phyloP scores from a whole-genome alignment of 768 basidiomycete species.

The Panellus pusillus region DNA sequence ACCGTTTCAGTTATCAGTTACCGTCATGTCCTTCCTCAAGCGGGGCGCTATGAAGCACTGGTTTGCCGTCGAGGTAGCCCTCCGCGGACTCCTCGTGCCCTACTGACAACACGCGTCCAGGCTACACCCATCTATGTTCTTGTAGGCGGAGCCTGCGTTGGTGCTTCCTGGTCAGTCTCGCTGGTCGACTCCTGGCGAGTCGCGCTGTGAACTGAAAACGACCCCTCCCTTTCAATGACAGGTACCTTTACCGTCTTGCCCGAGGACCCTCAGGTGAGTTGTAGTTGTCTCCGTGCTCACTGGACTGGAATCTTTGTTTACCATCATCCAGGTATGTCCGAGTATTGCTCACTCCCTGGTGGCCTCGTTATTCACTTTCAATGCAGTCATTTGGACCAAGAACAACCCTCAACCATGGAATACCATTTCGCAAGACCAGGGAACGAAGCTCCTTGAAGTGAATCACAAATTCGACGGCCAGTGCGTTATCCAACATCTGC shows the following conservation, averaged over 20 bases:
- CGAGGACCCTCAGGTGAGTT: constrained; percentile 53
- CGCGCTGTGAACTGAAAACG: no score
- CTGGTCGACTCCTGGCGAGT: no score
- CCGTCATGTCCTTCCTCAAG: constrained; percentile 21
- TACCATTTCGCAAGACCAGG: constrained; percentile 71
- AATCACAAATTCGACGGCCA: constrained; percentile 76
- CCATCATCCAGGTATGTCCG: no score
- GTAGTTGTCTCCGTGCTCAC: background rate
- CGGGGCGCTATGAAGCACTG: constrained; percentile 57
- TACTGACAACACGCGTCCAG: constrained; percentile 27
- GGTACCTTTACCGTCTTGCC: constrained; percentile 64
- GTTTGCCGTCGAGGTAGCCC: constrained; percentile 67
- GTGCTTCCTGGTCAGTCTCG: constrained; percentile 39
- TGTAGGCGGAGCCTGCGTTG: constrained; percentile 49
- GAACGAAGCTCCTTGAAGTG: constrained; percentile 67
- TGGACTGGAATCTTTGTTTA: no score
- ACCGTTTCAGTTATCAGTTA: constrained; percentile 7
- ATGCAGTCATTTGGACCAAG: constrained; percentile 55
- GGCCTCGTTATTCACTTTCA: background rate
- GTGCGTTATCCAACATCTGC: constrained; percentile 39
- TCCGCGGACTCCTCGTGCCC: constrained; percentile 2
- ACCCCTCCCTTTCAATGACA: constrained; percentile 33
- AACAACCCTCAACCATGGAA: constrained; percentile 91
- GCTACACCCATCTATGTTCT: constrained; percentile 59
- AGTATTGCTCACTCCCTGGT: background rate